Evolutionary conservation across 2,329 filamentous ascomycete genomes (phyloP), one percentile per base, ranked within the genome.

Genomic region (Arthrobotrys musiformis): DNA sequence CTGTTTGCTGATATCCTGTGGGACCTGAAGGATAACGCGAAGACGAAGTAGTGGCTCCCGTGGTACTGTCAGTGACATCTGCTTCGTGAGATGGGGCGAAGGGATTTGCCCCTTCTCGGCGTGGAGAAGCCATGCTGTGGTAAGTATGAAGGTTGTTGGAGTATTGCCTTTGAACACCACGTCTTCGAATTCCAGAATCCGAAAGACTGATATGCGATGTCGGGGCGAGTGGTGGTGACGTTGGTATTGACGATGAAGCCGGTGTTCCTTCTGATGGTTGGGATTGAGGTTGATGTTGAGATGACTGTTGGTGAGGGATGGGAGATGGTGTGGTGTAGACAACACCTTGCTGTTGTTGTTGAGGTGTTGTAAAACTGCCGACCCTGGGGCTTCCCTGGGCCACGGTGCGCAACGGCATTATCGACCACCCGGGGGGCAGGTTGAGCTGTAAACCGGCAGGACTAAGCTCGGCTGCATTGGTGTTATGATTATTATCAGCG

Each of bases 111-210:
- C 70, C 66, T 28, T 77, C 73, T 26, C 66, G 64, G 48, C 60
- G 73, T 54, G 66, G 73, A 35, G 73, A 77, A 5, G 66, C 50
- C 73, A 77, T 70, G 66, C 66, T 77, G 52, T 77, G 73, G 54
- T 77, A 77, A 19, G 58, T 61, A 44, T 77, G 73, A 17, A 77
- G 66, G 33, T 61, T 77, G 26, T 67, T 77, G 2, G 73, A 77
- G 37, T 77, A 77, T 46, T 77, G 73, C 19, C 73, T 48, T 33
- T 77, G 73, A 13, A 77, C 61, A 54, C 73, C 73, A 15, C 73
- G 66, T 56, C 73, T 77, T 56, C 73, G 58, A 33, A 77, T 77
- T 48, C 73, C 33, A 15, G 73, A 70, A 48, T 42, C 63, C 42
- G 73, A 77, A 40, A 77, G 73, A 50, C 66, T 77, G 73, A 77